Evolutionary conservation across 177 flowering plant genomes (phyloP).

Genomic region (Vitis hybrid): DNA sequence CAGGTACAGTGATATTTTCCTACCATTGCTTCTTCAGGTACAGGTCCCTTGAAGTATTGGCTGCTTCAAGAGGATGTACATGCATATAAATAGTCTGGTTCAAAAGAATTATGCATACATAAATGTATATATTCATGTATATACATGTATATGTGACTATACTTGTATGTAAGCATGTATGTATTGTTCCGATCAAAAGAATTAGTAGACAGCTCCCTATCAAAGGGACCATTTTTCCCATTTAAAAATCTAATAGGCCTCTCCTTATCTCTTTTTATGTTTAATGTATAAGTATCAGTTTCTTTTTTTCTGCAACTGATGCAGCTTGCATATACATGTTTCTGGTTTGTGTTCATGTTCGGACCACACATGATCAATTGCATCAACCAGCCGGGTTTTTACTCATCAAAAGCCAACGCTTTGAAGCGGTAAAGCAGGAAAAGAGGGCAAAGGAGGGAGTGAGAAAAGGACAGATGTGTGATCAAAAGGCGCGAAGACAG

Average conservation of each 20-base stretch:
- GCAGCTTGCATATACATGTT: slow-evolving; percentile 73
- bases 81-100: not conserved
- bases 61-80: no score
- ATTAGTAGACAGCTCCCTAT: not conserved
- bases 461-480: not conserved
- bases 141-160: not conserved
- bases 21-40: not conserved
- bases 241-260: not conserved
- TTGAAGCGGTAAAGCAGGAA: slow-evolving; percentile 5
- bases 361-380: slow-evolving; percentile 50
- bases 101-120: not conserved
- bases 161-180: not conserved
- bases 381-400: slow-evolving; percentile 78
- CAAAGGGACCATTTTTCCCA: not conserved
- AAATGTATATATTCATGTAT: not conserved
- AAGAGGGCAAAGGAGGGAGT: not conserved
- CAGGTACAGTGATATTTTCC: slow-evolving; percentile 53
- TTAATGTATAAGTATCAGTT: slow-evolving; percentile 13
- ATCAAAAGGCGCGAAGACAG: slow-evolving; percentile 2
- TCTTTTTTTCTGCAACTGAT: slow-evolving; percentile 45
- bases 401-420: slow-evolving; percentile 53
- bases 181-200: not conserved
- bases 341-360: slow-evolving; percentile 61
- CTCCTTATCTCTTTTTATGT: not conserved
- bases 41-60: no score